These are phyloP conservation scores for Adiantum capillusveneris DNA, from an alignment of 75 land plant genomes.

Conservation along the genomic window DNA sequence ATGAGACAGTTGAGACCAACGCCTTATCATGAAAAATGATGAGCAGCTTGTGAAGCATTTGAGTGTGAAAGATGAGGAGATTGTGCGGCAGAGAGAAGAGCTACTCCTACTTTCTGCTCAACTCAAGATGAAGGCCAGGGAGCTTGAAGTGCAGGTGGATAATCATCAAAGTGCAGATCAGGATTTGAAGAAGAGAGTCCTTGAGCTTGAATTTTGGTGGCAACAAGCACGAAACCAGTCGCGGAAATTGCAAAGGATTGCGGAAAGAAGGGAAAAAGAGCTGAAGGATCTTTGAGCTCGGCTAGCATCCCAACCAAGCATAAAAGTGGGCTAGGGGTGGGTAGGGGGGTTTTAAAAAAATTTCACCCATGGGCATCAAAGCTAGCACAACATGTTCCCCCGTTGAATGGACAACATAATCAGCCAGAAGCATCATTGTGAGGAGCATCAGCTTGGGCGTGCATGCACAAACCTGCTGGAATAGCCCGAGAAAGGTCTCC, in stretches of 20 bases:
- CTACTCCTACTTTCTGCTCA: constrained; percentile 53
- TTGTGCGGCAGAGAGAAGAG: constrained; percentile 53
- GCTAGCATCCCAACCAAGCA: too few species aligned
- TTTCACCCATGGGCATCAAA: constrained; percentile 7
- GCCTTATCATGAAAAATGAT: constrained; percentile 43
- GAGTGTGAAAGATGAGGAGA: constrained; percentile 53
- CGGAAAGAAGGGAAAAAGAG: constrained; percentile 59
- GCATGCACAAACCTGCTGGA: constrained; percentile 78
- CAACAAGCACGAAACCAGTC: constrained; percentile 70
- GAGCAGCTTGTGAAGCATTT: constrained; percentile 46
- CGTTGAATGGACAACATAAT: constrained; percentile 80
- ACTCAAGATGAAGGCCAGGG: constrained; percentile 56
- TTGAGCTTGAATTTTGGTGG: constrained; percentile 70
- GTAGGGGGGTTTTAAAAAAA: too few species aligned
- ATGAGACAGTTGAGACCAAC: constrained; percentile 57
- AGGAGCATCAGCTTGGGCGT: constrained; percentile 89
- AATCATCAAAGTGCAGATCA: constrained; percentile 66
- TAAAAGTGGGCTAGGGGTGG: too few species aligned
- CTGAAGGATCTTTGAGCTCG: constrained; percentile 48
- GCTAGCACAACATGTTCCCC: constrained; percentile 40
- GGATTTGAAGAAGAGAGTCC: constrained; percentile 60
- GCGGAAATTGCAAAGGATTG: constrained; percentile 68
- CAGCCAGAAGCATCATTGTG: constrained; percentile 86
- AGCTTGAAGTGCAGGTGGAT: constrained; percentile 56
- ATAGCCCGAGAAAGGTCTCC: constrained; percentile 89